Conservation (phyloP, 768 basidiomycete genomes). For the Terana coerulea region DNA sequence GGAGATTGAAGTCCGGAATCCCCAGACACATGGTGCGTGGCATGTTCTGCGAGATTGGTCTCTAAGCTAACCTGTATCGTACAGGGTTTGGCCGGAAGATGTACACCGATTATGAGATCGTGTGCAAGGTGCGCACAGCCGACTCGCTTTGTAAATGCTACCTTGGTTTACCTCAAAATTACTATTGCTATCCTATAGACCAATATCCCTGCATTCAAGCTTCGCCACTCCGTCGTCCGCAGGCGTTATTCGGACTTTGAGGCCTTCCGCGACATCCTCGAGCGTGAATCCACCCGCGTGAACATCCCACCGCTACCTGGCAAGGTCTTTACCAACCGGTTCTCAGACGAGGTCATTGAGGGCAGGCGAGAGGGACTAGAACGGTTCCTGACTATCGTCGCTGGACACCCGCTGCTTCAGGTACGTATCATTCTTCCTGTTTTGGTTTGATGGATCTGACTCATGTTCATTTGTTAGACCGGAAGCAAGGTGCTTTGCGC, state of each 20-base stretch:
- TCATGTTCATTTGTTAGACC: conserved; percentile 52
- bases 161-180: too few relatives aligned
- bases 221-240: conserved; percentile 65
- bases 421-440: conserved; percentile 39
- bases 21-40: conserved; percentile 87
- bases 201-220: conserved; percentile 98
- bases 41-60: neutral
- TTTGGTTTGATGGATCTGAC: neutral
- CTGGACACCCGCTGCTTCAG: conserved; percentile 95
- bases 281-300: conserved; percentile 94
- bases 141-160: too few relatives aligned
- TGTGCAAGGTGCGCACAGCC: conserved; percentile 90
- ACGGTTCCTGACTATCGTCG: conserved; percentile 92
- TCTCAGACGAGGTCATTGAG: conserved; percentile 98
- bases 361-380: conserved; percentile 88
- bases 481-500: conserved; percentile 96
- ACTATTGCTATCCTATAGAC: too few relatives aligned
- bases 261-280: conserved; percentile 96
- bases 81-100: conserved; percentile 95
- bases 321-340: conserved; percentile 97
- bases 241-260: conserved; percentile 66
- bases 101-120: conserved; percentile 99
- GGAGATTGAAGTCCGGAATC: conserved; percentile 96
- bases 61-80: conserved; percentile 1
- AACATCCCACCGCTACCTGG: conserved; percentile 97